Evolutionary conservation across 192 early-diverging fungal genomes (phyloP), one percentile per base, ranked within the genome.

Genomic region (Chytriomyces sp.): DNA sequence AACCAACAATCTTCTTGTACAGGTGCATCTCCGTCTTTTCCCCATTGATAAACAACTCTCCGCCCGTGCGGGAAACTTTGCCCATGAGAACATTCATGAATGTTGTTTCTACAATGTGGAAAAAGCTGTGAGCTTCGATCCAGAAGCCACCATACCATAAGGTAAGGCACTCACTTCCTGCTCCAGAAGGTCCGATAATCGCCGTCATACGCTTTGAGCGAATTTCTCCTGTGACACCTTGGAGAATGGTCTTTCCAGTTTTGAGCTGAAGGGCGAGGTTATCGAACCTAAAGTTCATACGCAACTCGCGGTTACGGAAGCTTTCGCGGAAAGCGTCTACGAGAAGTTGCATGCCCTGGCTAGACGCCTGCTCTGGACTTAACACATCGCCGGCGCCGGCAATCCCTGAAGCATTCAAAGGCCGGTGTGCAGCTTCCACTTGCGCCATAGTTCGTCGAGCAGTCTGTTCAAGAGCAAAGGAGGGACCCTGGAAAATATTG

Each of bases 161-260:
- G 31, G 39, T 12, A 61, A 44, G 4, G 22, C 0, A 73, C 74
- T 66, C 64, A 77, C 73, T 80, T 54, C 95, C 96, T 6, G 94
- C 92, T 14, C 95, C 95, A 32, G 89, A 91, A 2, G 93, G 93
- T 0, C 95, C 96, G 88, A 97, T 96, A 22, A 99, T 89, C 1
- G 93, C 94, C 65, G 92, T 84, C 59, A 94, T 77, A 33, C 91
- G 86, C 33, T 91, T 92, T 3, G 92, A 83, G 31, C 83, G 77
- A 26, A 91, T 87, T 36, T 85, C 81, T n/a, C 94, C 95, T 1
- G 84, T 87, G 31, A 95, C 87, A 5, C 80, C 78, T 39, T 87
- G 71, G 19, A 97, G 80, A 52, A 97, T 82, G 36, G 76, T 33
- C 55, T 86, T 80, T n/a, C 86, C 89, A 37, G 17, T 74, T 40